Percentiles rank a stretch among this genome's conserved stretches.
These are phyloP conservation scores for Panellus pusillus DNA, from an alignment of 768 basidiomycete genomes.

Conservation along the genomic window DNA sequence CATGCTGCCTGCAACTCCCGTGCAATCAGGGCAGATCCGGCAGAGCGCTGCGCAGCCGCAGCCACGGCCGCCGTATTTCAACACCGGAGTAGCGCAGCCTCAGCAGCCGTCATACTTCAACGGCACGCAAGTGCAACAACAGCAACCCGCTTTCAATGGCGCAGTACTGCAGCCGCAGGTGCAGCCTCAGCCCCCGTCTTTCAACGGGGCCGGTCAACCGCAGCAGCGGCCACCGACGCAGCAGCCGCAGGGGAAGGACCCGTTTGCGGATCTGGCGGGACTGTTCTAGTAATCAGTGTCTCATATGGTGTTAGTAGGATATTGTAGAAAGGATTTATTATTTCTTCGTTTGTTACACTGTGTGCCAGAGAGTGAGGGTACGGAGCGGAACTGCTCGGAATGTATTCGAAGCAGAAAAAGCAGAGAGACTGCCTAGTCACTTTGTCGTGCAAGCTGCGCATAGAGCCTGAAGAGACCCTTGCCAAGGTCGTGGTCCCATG, in stretches of 20 bases:
- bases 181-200: conserved; percentile 26
- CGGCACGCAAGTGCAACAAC: conserved; percentile 8
- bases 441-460: too few species aligned
- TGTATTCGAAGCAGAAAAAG: too few species aligned
- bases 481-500: too few species aligned
- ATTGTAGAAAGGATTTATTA: not conserved
- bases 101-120: not conserved
- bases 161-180: conserved; percentile 6
- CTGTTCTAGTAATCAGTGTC: conserved; percentile 49
- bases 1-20: conserved; percentile 44
- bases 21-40: too few species aligned
- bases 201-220: conserved; percentile 12
- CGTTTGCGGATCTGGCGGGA: conserved; percentile 80
- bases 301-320: not conserved
- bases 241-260: conserved; percentile 61
- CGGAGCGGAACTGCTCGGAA: too few species aligned
- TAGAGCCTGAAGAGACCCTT: too few species aligned
- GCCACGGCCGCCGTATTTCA: not conserved
- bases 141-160: not conserved
- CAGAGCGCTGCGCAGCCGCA: conserved; percentile 1
- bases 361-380: too few species aligned
- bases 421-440: too few species aligned
- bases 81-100: too few species aligned
- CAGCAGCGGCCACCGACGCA: conserved; percentile 18
- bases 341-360: too few species aligned